These are phyloP conservation scores for Ceratobasidium sp. DNA, from an alignment of 1,284 basidiomycete genomes.

Conservation along the genomic window DNA sequence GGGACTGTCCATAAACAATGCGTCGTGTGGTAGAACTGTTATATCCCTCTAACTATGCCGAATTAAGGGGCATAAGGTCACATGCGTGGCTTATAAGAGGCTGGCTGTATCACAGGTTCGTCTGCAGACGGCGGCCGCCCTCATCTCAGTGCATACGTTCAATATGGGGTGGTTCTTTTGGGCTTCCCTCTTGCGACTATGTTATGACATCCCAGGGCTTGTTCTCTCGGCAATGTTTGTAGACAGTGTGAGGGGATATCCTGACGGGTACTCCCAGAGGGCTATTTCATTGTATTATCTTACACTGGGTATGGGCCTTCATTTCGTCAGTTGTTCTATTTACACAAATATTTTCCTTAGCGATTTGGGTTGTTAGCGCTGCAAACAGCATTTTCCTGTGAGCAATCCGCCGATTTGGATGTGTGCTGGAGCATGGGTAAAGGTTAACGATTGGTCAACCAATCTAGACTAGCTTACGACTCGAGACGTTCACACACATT, in stretches of 20 bases:
- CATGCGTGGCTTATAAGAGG: too few relatives aligned
- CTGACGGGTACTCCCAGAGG: too few relatives aligned
- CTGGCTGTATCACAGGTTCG: too few relatives aligned
- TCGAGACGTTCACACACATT: background rate
- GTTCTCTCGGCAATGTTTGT: background rate
- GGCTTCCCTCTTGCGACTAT: background rate
- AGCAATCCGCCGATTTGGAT: background rate
- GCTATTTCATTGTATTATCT: too few relatives aligned
- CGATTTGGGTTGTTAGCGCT: background rate
- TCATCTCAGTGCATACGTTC: too few relatives aligned
- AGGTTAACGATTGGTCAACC: background rate
- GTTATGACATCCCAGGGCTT: background rate
- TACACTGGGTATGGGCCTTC: background rate
- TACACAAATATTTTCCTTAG: background rate
- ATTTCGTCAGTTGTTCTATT: background rate
- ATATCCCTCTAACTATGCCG: too few relatives aligned
- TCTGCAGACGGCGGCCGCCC: too few relatives aligned
- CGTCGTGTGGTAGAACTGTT: too few relatives aligned
- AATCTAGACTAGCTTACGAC: background rate
- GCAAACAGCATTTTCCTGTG: background rate
- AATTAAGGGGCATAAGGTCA: too few relatives aligned
- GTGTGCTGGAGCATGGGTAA: background rate
- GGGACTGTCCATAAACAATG: too few relatives aligned
- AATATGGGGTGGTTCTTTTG: background rate
- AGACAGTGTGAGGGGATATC: background rate